Conservation (phyloP, 2,329 filamentous ascomycete genomes). For the Claviceps citrina region DNA sequence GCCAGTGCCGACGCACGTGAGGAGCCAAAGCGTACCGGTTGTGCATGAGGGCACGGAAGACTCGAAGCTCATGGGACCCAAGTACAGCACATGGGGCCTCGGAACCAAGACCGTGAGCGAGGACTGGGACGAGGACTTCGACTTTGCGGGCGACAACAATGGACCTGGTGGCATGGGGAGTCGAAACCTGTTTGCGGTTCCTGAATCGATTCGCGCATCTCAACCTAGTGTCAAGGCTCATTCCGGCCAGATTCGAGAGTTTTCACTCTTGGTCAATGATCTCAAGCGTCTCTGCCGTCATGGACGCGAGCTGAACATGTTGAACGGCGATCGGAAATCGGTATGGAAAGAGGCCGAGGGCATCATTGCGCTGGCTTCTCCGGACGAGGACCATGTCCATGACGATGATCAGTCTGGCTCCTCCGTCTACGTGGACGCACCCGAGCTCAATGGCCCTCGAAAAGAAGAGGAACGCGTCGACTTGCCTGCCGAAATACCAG, state of each 20-base stretch:
- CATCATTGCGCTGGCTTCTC: conserved; percentile 70
- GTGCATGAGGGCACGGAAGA: conserved; percentile 46
- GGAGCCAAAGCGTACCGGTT: conserved; percentile 68
- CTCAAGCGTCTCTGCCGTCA: conserved; percentile 62
- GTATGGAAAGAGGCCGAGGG: conserved; percentile 74
- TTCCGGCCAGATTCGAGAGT: conserved; percentile 68
- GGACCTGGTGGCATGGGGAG: conserved; percentile 21
- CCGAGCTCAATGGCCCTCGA: conserved; percentile 29
- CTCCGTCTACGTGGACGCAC: conserved; percentile 24
- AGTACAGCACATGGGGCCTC: conserved; percentile 71
- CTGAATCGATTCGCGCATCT: conserved; percentile 63
- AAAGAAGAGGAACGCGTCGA: conserved; percentile 25
- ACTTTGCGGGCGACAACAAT: conserved; percentile 42
- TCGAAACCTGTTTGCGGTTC: conserved; percentile 31
- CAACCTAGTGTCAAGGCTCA: conserved; percentile 72
- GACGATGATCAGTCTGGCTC: conserved; percentile 23
- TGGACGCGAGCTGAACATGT: conserved; percentile 51
- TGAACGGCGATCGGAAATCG: conserved; percentile 40
- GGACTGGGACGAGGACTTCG: conserved; percentile 83
- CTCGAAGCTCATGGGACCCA: conserved; percentile 39
- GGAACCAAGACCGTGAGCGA: conserved; percentile 68
- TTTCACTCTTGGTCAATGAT: conserved; percentile 69
- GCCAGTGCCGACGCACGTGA: conserved; percentile 54
- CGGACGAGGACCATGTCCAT: conserved; percentile 39
- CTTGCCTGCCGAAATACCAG: conserved; percentile 26